phyloP scores from a whole-genome alignment of 352 stramenopile genomes.

The Pythium pyrilobum region DNA sequence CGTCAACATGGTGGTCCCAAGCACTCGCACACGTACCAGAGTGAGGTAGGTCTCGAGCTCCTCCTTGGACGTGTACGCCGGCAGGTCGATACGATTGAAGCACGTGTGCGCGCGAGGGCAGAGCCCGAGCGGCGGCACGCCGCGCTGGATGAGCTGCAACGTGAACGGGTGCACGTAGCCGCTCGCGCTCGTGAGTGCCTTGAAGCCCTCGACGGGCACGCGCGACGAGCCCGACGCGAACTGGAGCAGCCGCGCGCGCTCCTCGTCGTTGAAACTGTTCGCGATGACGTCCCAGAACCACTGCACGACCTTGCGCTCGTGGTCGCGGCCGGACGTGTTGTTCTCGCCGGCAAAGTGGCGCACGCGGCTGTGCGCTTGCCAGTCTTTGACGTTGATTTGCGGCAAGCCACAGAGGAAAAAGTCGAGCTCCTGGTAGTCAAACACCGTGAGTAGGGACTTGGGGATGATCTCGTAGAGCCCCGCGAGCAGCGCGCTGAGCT shows the following conservation, averaged over 20 bases:
- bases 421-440: slow-evolving; percentile 81
- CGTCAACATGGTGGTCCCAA: background rate
- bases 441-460: slow-evolving; percentile 50
- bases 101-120: slow-evolving; percentile 81
- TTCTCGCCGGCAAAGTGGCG: slow-evolving; percentile 49
- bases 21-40: slow-evolving; percentile 31
- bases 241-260: slow-evolving; percentile 66
- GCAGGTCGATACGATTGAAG: slow-evolving; percentile 80
- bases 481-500: slow-evolving; percentile 57
- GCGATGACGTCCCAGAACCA: slow-evolving; percentile 76
- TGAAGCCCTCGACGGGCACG: slow-evolving; percentile 78
- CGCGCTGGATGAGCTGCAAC: slow-evolving; percentile 59
- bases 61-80: slow-evolving; percentile 55
- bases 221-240: slow-evolving; percentile 76
- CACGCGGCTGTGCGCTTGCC: slow-evolving; percentile 49
- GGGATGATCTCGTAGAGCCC: slow-evolving; percentile 78
- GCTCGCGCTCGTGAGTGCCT: slow-evolving; percentile 67
- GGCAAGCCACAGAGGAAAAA: slow-evolving; percentile 72
- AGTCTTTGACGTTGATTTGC: slow-evolving; percentile 62
- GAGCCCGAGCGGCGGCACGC: slow-evolving; percentile 33
- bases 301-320: slow-evolving; percentile 41
- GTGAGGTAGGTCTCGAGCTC: slow-evolving; percentile 75
- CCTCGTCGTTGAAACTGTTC: slow-evolving; percentile 43
- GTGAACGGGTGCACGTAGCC: slow-evolving; percentile 79
- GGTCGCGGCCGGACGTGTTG: slow-evolving; percentile 21